These are phyloP conservation scores for Murraya koenigii DNA, from an alignment of 345 rosid species.

Conservation along the genomic window DNA sequence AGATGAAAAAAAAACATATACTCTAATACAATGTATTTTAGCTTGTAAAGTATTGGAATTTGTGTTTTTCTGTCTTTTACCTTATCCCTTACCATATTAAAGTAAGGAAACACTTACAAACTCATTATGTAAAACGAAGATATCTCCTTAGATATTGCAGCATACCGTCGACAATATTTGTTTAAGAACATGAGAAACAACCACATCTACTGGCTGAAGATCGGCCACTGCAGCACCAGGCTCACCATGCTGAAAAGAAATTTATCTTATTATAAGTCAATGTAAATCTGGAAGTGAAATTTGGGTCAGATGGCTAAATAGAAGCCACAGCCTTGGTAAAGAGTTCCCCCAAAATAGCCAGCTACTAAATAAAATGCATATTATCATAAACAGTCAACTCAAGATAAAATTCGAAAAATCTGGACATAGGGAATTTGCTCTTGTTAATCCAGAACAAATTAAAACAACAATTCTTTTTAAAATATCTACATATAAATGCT, in stretches of 20 bases:
- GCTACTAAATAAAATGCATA: not conserved
- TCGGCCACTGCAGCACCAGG: constrained; percentile 93
- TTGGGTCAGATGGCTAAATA: not conserved
- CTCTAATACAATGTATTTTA: too few relatives aligned
- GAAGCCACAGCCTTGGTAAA: not conserved
- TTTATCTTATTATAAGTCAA: not conserved
- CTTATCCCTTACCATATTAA: too few relatives aligned
- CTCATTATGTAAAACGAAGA: not conserved
- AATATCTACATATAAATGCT: too few relatives aligned
- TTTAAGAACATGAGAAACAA: constrained; percentile 82
- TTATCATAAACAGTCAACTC: not conserved
- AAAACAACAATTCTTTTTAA: not conserved
- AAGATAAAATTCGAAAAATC: not conserved
- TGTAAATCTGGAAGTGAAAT: not conserved
- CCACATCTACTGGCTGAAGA: constrained; percentile 78
- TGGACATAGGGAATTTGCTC: not conserved
- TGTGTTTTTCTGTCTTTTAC: not conserved
- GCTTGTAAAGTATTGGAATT: too few relatives aligned
- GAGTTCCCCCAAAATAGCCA: not conserved
- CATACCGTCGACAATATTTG: constrained; percentile 80
- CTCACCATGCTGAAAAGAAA: constrained; percentile 76
- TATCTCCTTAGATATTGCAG: constrained; percentile 13
- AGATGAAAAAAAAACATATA: too few relatives aligned
- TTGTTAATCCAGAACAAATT: not conserved
- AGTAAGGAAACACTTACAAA: not conserved